phyloP scores from a whole-genome alignment of 1,284 basidiomycete genomes.

The Sporisorium reilianum region DNA sequence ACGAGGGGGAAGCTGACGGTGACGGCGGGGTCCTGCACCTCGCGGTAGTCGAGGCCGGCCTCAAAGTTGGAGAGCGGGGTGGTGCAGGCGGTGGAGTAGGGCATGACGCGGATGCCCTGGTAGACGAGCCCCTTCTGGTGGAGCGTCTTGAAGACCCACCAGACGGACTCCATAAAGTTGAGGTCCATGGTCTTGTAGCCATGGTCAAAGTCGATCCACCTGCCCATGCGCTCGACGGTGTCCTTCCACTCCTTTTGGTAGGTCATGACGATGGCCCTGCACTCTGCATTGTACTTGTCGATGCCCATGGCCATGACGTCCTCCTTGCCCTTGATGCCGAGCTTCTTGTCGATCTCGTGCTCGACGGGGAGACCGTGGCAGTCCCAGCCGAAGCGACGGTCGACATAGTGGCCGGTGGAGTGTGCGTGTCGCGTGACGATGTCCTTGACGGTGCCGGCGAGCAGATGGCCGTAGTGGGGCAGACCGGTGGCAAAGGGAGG shows the following conservation, averaged over 20 bases:
- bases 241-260: conserved; percentile 92
- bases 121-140: conserved; percentile 95
- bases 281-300: conserved; percentile 96
- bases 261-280: conserved; percentile 96
- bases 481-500: conserved; percentile 97
- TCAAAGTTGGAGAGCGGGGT: conserved; percentile 99
- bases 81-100: conserved; percentile 95
- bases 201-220: conserved; percentile 99
- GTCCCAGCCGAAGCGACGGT: conserved; percentile 98
- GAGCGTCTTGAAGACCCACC: conserved; percentile 98
- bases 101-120: conserved; percentile 94
- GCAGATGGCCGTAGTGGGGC: conserved; percentile 85
- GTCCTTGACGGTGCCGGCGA: conserved; percentile 90
- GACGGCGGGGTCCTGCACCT: conserved; percentile 93
- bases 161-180: conserved; percentile 96
- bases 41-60: conserved; percentile 91
- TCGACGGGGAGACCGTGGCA: conserved; percentile 99
- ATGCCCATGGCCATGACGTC: conserved; percentile 98
- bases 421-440: conserved; percentile 96
- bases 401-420: conserved; percentile 92
- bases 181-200: conserved; percentile 98
- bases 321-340: conserved; percentile 89
- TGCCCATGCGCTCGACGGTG: conserved; percentile 97
- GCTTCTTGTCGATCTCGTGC: conserved; percentile 98
- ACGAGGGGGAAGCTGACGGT: conserved; percentile 93